Evolutionary conservation across 495 filamentous ascomycete species (phyloP).

Genomic region (Neurospora sp.): DNA sequence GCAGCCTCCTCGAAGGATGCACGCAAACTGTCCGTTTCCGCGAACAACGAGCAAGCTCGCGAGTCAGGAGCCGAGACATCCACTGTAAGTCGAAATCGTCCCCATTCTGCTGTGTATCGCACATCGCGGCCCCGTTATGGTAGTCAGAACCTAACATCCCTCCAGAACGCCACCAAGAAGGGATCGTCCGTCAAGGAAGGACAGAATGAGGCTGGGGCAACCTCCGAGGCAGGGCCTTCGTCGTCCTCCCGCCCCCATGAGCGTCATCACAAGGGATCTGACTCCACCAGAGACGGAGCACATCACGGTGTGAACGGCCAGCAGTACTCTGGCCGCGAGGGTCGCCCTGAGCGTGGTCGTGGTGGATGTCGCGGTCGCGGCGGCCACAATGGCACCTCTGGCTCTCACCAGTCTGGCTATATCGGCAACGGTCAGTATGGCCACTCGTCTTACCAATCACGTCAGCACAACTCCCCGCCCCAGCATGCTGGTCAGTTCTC

Average conservation of each 20-base stretch:
- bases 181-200: constrained; percentile 10
- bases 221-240: constrained; percentile 8
- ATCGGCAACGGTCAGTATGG: constrained; percentile 19
- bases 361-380: constrained; percentile 32
- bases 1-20: constrained; percentile 31
- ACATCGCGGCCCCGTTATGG: neutral
- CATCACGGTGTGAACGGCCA: constrained; percentile 14
- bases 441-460: constrained; percentile 13
- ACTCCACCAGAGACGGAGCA: constrained; percentile 15
- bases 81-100: constrained; percentile 15
- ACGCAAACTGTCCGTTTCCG: constrained; percentile 25
- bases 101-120: neutral
- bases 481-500: constrained; percentile 14
- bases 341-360: constrained; percentile 26
- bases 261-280: constrained; percentile 11
- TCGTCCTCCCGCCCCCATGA: constrained; percentile 6
- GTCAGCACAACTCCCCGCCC: constrained; percentile 15
- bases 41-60: constrained; percentile 28
- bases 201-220: constrained; percentile 14
- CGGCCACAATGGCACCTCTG: constrained; percentile 12
- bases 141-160: neutral
- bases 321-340: constrained; percentile 22
- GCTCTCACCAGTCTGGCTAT: constrained; percentile 6
- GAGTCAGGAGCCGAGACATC: constrained; percentile 12
- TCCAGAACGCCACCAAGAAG: constrained; percentile 13